A percentile compares a stretch with the other conserved stretches of the same genome.
Evolutionary conservation across 176 grass and related monocot species (phyloP).

Genomic region (Cenchrus purpureus): DNA sequence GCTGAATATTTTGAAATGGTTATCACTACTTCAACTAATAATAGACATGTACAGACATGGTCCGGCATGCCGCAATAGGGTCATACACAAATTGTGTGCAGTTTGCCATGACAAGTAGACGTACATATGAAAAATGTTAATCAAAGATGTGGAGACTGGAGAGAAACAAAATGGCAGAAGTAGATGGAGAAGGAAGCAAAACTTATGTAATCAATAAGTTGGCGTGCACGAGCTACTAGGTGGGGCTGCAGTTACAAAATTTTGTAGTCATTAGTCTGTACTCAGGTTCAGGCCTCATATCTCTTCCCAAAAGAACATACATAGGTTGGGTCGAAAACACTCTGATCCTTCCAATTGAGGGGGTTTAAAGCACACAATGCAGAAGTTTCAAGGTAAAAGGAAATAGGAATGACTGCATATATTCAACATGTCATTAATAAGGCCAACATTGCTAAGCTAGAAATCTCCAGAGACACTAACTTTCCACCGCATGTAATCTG

Average conservation of each 20-base stretch:
- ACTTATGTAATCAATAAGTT: conserved; percentile 95
- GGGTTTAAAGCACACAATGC: neutral
- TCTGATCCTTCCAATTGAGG: conserved; percentile 77
- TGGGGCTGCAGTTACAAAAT: conserved; percentile 63
- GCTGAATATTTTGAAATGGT: neutral
- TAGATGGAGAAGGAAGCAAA: conserved; percentile 38
- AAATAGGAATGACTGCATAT: neutral
- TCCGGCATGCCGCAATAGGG: neutral
- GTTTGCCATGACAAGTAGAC: conserved; percentile 1
- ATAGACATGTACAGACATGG: neutral
- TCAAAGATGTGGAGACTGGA: neutral
- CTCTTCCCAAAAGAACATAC: conserved; percentile 91
- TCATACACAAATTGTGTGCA: neutral
- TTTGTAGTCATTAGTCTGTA: conserved; percentile 17
- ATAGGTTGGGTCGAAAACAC: conserved; percentile 94
- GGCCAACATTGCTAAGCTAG: neutral
- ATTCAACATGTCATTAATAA: conserved; percentile 7
- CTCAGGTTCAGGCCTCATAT: conserved; percentile 64
- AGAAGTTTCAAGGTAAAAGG: neutral
- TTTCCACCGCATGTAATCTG: neutral
- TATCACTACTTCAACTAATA: neutral
- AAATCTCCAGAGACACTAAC: neutral
- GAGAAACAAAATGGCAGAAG: neutral
- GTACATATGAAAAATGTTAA: neutral
- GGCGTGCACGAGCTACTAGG: conserved; percentile 76